Evolutionary conservation across 495 filamentous ascomycete genomes (phyloP), one percentile per base, ranked within the genome.

Genomic region (Neurospora discreta): DNA sequence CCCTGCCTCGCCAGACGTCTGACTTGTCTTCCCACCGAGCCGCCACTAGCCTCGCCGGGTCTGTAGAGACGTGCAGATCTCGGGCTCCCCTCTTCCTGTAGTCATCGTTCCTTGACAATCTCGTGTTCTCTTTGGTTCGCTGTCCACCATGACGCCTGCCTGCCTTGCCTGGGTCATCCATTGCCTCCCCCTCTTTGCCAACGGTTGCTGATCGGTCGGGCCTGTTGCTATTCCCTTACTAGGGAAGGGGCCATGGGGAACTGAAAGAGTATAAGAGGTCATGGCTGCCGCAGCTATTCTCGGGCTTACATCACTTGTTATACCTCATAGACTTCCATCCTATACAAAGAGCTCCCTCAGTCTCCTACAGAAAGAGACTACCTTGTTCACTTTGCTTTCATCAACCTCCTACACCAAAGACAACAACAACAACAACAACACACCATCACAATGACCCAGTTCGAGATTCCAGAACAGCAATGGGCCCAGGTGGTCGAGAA

Each of bases 401-500:
- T 68, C 43, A 67, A 39, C 70, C 30, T 40, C 18, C 38, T n/a
- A 40, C 72, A 70, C 20, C 69, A 20, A 46, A 39, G 23, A 71
- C 26, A 68, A 13, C 68, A 65, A 65, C n/a, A n/a, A 36, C 33
- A 5, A 36, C 4, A 36, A 3, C 65, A 33, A 10, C 18, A 26
- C 18, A 68, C 71, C 39, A 18, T 33, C 69, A 81, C 13, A 69
- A 83, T 82, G 79, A 58, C 76, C 44, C 41, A 68, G 26, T 71
- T 72, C 65, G 71, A 82, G 75, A 80, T 97, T 76, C 93, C 93
- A 40, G 86, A 85, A 40, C 89, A 87, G 78, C 94, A 97, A 84
- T 92, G 89, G 92, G 94, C 94, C 10, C 91, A 94, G 80, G 92
- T 97, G 70, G 86, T 93, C 74, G 91, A 96, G 79, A 86, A 91